Evolutionary conservation across 2,329 filamentous ascomycete genomes (phyloP), one percentile per base, ranked within the genome.

Genomic region (Dendryphion nanum): DNA sequence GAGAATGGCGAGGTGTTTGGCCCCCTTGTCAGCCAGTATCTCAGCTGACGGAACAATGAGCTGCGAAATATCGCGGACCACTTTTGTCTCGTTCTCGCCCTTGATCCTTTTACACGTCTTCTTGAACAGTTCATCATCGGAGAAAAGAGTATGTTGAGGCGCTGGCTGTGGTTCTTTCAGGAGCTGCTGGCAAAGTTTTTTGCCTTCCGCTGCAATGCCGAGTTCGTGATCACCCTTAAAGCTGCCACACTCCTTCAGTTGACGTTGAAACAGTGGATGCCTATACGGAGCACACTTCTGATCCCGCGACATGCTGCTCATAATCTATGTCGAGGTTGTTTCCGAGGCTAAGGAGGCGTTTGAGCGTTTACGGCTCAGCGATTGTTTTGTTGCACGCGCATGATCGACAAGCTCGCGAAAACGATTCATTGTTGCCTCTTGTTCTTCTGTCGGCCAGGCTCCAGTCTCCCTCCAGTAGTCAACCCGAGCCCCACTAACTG

Each of bases 41-140:
- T 51, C 34, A 5, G 46, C 46, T 14, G 48, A 36, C 31, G 46
- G 46, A 35, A 50, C 37, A 41, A 52, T 48, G 18, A 50, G 40
- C 26, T 35, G 26, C 15, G 40, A 18, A 20, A 51, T 48, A 38
- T 48, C 29, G 32, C 40, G 40, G 19, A 53, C 32, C 28, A 51
- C 41, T 33, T 18, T 50, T 5, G 48, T 45, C 43, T 47, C 37
- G 30, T 51, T 53, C 29, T 37, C 59, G 15, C 51, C 42, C 18
- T 51, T 37, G 15, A 70, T 35, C 13, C 42, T 66, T 19, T 50
- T 14, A 39, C 57, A 71, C 18, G 63, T 56, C 23, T 38, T 30
- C 10, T 64, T 41, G 37, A 73, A 71, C 5, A 69, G 29, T 15
- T 43, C 30, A 34, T 52, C 40, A 17, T 51, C 35, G 28, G 39